phyloP scores from a whole-genome alignment of 176 grass and related monocot genomes.

The Cenchrus purpureus region DNA sequence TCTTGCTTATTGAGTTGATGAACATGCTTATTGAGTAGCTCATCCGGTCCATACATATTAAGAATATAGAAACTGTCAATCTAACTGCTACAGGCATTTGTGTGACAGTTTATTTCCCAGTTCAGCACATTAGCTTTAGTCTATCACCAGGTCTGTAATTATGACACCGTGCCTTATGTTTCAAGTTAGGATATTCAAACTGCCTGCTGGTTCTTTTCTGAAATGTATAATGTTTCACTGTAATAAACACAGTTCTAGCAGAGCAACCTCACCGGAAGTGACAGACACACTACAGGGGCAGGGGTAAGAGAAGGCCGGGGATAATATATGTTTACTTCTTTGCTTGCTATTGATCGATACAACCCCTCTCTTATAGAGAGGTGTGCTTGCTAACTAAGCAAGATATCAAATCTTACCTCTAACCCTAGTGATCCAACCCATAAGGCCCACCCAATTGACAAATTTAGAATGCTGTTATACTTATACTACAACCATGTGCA shows the following conservation, averaged over 20 bases:
- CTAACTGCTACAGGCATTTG: background rate
- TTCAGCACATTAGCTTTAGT: slow-evolving; percentile 19
- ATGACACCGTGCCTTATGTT: slow-evolving; percentile 1
- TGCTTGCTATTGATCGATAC: background rate
- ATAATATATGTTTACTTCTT: background rate
- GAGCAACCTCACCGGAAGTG: too few relatives aligned
- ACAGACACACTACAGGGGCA: too few relatives aligned
- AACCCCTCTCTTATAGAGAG: background rate
- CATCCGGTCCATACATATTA: slow-evolving; percentile 13
- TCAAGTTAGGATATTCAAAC: background rate
- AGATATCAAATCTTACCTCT: background rate
- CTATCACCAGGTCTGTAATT: background rate
- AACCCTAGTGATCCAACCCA: background rate
- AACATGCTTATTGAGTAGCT: slow-evolving; percentile 18
- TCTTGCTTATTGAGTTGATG: background rate
- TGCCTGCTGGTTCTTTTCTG: slow-evolving; percentile 5
- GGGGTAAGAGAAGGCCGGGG: too few relatives aligned
- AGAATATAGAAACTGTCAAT: slow-evolving; percentile 11
- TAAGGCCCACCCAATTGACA: background rate
- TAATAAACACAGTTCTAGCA: background rate
- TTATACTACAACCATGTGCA: slow-evolving; percentile 9
- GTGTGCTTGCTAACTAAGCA: background rate
- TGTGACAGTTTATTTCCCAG: slow-evolving; percentile 3
- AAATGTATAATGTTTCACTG: slow-evolving; percentile 21
- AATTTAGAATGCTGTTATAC: background rate